Base-by-base conservation (phyloP, 75 land plant genomes). In the Adiantum capillusveneris region DNA sequence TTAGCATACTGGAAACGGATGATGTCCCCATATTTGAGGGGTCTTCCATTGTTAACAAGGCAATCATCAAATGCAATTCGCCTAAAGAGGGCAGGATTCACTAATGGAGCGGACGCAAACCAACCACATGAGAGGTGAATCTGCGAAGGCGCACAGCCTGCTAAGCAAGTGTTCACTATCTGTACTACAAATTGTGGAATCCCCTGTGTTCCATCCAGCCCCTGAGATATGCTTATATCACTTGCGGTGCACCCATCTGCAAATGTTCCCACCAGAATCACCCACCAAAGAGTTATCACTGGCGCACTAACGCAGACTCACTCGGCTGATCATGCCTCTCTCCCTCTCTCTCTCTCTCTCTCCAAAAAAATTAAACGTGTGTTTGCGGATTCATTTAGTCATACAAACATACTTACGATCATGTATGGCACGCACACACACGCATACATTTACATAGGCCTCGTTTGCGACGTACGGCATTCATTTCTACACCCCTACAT, bases 141-240 rank as follows among this genome's bases (percentile, higher is more conserved):
- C 9, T 63, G 31, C 29, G 67, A 77, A 26, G 84, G 74, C 59
- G 69, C 31, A 43, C 90, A 86, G 44, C 78, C 72, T 51, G 67
- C 52, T 44, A 51, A 50, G 65, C 87, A 84, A 0, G 55, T 64
- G 62, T 87, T 91, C 57, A 72, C 46, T 45, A 91, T 80, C 66
- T 84, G 71, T 29, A 91, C 97, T 12, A 79, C 85, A 78, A 81
- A 87, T 5, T 85, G 80, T 27, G 97, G 97, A 14, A 91, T 82
- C 17, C 88, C 93, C 69, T 67, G 56, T 7, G 71, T 28, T 1
- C 18, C 44, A 0, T 53, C 44, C 11, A 22, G 49, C 2, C 63
- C 53, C 41, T 75, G 78, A 22, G 19, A 53, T 0, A 75, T 48
- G 25, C 11, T 24, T 1, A 74, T 66, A 29, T 66, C 69, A 25